phyloP scores from a whole-genome alignment of 2,329 filamentous ascomycete species.

The Scleromitrula shiraiana region DNA sequence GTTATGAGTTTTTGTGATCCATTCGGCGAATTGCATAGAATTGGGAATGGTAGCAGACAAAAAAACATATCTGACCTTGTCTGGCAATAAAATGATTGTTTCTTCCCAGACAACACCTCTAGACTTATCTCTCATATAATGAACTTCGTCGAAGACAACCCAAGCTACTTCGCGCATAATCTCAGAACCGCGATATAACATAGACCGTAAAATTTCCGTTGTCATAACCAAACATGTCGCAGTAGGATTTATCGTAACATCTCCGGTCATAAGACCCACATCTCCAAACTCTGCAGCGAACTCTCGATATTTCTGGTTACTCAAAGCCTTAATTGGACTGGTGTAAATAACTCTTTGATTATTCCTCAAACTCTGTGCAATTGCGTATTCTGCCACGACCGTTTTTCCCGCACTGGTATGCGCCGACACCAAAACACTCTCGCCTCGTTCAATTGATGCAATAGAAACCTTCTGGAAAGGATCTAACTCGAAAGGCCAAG shows the following conservation, averaged over 20 bases:
- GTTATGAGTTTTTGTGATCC: conserved; percentile 96
- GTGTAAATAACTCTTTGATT: conserved; percentile 99
- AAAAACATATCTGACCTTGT: conserved; percentile 98
- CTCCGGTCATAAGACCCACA: conserved; percentile 95
- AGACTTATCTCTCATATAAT: conserved; percentile 92
- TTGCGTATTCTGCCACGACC: conserved; percentile 95
- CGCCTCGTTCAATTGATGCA: conserved; percentile 87
- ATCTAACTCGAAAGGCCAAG: conserved; percentile 85
- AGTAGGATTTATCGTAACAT: conserved; percentile 98
- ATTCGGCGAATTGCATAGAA: conserved; percentile 98
- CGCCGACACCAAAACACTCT: conserved; percentile 93
- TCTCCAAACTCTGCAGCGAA: conserved; percentile 94
- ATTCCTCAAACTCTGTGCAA: conserved; percentile 92
- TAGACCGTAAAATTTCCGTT: conserved; percentile 96
- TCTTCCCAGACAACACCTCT: conserved; percentile 99
- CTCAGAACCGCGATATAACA: conserved; percentile 96
- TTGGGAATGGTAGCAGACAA: conserved; percentile 97
- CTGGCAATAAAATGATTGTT: conserved; percentile 93
- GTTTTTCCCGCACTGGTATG: conserved; percentile 98
- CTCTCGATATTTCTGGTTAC: conserved; percentile 97
- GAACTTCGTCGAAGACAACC: conserved; percentile 98
- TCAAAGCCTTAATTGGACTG: conserved; percentile 96
- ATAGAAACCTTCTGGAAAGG: conserved; percentile 96
- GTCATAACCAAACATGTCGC: conserved; percentile 99
- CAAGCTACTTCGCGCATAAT: conserved; percentile 99